These are phyloP conservation scores for Colletotrichum liriopes DNA, from an alignment of 2,329 filamentous ascomycete species.

Conservation along the genomic window DNA sequence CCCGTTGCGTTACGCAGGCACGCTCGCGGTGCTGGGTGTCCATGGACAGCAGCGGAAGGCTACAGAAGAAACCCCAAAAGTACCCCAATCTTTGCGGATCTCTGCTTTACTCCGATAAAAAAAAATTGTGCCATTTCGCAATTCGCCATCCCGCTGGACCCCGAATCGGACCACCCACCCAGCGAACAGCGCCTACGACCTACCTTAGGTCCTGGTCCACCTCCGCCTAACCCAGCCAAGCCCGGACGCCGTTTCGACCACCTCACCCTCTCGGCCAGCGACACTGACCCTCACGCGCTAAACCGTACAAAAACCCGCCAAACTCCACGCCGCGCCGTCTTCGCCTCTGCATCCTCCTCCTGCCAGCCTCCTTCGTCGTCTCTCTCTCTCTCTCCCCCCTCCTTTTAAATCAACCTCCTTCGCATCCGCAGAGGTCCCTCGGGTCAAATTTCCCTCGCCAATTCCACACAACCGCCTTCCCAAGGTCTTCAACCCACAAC, in stretches of 20 bases:
- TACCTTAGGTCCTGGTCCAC: constrained; percentile 9
- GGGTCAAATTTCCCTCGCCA: neutral
- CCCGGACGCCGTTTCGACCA: constrained; percentile 37
- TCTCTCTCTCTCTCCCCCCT: neutral
- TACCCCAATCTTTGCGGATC: neutral
- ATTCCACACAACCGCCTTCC: neutral
- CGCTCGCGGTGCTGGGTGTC: neutral
- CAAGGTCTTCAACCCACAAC: constrained; percentile 3
- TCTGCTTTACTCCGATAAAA: neutral
- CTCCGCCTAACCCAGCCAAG: constrained; percentile 29
- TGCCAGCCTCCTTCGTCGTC: constrained; percentile 13
- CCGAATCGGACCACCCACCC: constrained; percentile 16
- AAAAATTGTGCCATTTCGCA: constrained; percentile 27
- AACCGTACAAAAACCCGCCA: constrained; percentile 42
- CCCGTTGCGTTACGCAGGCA: neutral
- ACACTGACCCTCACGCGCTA: constrained; percentile 22
- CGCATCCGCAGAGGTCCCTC: constrained; percentile 20
- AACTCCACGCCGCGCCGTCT: constrained; percentile 29
- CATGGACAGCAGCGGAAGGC: constrained; percentile 15
- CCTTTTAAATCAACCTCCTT: neutral
- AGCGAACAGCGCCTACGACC: neutral
- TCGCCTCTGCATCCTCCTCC: constrained; percentile 19
- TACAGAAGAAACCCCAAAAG: constrained; percentile 25
- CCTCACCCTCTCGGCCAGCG: constrained; percentile 35
- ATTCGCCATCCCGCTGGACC: constrained; percentile 40